Percentiles rank a stretch among this genome's conserved stretches.
phyloP scores from a whole-genome alignment of 2,329 filamentous ascomycete genomes.

The Madurella mycetomatis region DNA sequence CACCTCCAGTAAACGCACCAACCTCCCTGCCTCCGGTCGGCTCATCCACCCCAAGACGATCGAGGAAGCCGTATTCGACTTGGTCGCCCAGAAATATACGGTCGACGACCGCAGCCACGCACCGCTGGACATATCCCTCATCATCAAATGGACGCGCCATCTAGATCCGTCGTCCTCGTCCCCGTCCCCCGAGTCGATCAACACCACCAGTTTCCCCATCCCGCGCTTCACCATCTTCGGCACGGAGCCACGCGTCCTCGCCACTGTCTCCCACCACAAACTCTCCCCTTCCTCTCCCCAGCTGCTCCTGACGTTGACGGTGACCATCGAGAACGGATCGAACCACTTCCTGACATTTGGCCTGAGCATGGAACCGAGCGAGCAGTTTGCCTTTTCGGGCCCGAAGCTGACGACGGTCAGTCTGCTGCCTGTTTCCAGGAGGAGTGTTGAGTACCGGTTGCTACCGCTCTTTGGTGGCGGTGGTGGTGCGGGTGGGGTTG shows the following conservation, averaged over 20 bases:
- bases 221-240: conserved; percentile 77
- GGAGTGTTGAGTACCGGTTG: conserved; percentile 68
- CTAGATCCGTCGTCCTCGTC: conserved; percentile 13
- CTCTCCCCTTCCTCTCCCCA: conserved; percentile 1
- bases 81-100: conserved; percentile 69
- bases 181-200: conserved; percentile 34
- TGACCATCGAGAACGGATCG: conserved; percentile 87
- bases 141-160: conserved; percentile 71
- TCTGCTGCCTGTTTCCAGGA: conserved; percentile 74
- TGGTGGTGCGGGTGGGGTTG: background rate
- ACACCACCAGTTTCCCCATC: conserved; percentile 67
- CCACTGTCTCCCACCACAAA: conserved; percentile 45
- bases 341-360: conserved; percentile 93
- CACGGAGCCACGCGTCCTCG: conserved; percentile 81
- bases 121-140: conserved; percentile 68
- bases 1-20: conserved; percentile 35
- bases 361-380: conserved; percentile 84
- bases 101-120: conserved; percentile 79
- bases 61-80: conserved; percentile 65
- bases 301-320: conserved; percentile 43
- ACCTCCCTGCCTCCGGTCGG: conserved; percentile 35
- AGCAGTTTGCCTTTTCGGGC: conserved; percentile 89
- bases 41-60: conserved; percentile 62
- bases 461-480: conserved; percentile 60
- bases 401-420: conserved; percentile 76